Evolutionary conservation across 805 yeast genomes (phyloP), one percentile per base, ranked within the genome.

Genomic region (Kluyveromyces aestuarii): DNA sequence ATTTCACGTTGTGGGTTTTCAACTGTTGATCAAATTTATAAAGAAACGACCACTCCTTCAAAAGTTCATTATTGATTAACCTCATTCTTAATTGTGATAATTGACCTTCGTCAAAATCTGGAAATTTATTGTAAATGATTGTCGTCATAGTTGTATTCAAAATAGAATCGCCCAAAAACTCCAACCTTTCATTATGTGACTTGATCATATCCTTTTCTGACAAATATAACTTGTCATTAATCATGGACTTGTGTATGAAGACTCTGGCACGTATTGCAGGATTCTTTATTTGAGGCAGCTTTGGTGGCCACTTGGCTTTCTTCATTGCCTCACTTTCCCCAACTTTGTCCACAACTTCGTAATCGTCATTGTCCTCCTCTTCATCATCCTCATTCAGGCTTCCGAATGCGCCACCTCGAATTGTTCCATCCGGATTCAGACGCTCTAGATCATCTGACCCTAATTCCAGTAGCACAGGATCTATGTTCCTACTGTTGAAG

Each of bases 121-220:
- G 93, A 56, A 83, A 85, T 48, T 75, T 66, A 27, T 77, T 72
- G 57, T 74, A 88, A 16, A 87, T 71, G 40, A 90, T 73, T 50
- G 76, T 69, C 0, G 96, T 83, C 47, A 85, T 80, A n/a, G 82
- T 70, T 47, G 76, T 76, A 60, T 87, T 85, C 50, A 91, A 69
- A 18, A 88, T 77, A 1, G 97, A 81, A 68, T 91, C 98, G 14
- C 98, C 98, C 41, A 87, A 69, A 60, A 88, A 91, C 68, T 91
- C 98, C 19, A 89, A 70, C 45, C 96, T 73, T 71, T 90, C 97
- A 63, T 91, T 87, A 57, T 87, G 90, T 2, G 81, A 70, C 46
- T 73, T 69, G 25, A 84, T 69, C 47, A 76, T 70, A 54, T 84
- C 91, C 4, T 68, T 64, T 45, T 74, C 77, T n/a, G 78, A 69